A percentile compares a stretch with the other conserved stretches of the same genome.
Evolutionary conservation across 2,329 filamentous ascomycete genomes (phyloP).

Genomic region (Aspergillus sp.): DNA sequence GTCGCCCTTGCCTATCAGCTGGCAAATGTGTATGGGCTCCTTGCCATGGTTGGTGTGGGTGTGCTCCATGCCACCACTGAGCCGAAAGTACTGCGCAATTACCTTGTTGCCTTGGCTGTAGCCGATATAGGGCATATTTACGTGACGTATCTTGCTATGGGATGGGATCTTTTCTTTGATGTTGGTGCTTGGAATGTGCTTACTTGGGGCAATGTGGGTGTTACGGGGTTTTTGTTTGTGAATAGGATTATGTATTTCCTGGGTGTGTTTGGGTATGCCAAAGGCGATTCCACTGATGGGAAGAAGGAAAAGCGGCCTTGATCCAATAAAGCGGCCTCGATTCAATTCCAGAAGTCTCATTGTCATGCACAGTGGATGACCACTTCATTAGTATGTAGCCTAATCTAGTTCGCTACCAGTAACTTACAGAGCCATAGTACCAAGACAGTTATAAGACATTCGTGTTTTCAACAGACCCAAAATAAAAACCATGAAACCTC

Average conservation of each 20-base stretch:
- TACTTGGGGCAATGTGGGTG: slow-evolving; percentile 71
- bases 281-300: slow-evolving; percentile 49
- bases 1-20: slow-evolving; percentile 65
- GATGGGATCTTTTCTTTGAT: slow-evolving; percentile 54
- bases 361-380: not conserved
- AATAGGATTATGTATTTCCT: slow-evolving; percentile 59
- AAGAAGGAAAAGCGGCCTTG: slow-evolving; percentile 41
- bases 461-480: not conserved
- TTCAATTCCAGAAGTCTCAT: not conserved
- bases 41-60: slow-evolving; percentile 63
- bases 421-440: not conserved
- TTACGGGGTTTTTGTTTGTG: slow-evolving; percentile 60
- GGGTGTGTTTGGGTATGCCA: slow-evolving; percentile 57
- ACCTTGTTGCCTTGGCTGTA: slow-evolving; percentile 63
- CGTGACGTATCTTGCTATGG: slow-evolving; percentile 60
- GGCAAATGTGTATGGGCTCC: slow-evolving; percentile 67
- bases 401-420: slow-evolving; percentile 1
- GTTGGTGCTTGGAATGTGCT: slow-evolving; percentile 65
- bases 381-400: not conserved
- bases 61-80: slow-evolving; percentile 66
- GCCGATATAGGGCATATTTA: slow-evolving; percentile 69
- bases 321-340: slow-evolving; percentile 41
- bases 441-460: not conserved
- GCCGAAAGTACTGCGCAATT: slow-evolving; percentile 64
- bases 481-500: not conserved